These are phyloP conservation scores for Pythium sukuiense DNA, from an alignment of 352 stramenopile genomes.

Conservation along the genomic window DNA sequence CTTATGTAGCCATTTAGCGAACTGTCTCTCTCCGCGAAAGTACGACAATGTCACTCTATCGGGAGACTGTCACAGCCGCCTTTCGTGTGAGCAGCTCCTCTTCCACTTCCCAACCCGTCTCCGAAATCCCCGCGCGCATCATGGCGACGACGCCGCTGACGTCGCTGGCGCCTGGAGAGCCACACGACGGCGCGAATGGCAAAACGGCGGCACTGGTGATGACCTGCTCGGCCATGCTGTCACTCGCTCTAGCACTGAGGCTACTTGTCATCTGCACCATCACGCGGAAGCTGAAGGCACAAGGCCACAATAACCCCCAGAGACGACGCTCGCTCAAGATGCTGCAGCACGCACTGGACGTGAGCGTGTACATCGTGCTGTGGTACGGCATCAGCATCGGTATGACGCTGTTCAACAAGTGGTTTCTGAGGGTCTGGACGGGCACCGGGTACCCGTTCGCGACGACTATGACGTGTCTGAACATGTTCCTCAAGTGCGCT, in stretches of 20 bases:
- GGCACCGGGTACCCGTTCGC: slow-evolving; percentile 70
- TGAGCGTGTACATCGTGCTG: slow-evolving; percentile 69
- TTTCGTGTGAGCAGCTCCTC: not conserved
- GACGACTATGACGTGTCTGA: slow-evolving; percentile 77
- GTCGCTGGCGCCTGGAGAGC: slow-evolving; percentile 6
- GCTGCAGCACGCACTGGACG: slow-evolving; percentile 56
- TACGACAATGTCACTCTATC: slow-evolving; percentile 1
- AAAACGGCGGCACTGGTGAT: slow-evolving; percentile 54
- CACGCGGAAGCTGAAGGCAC: slow-evolving; percentile 25
- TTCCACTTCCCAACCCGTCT: not conserved
- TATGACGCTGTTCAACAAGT: slow-evolving; percentile 88
- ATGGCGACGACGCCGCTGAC: slow-evolving; percentile 7
- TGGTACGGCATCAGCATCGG: slow-evolving; percentile 86
- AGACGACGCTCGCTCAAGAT: slow-evolving; percentile 25
- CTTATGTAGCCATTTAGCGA: no score
- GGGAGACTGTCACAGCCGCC: not conserved
- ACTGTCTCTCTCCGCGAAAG: not conserved
- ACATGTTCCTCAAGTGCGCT: slow-evolving; percentile 80
- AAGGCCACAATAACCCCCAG: slow-evolving; percentile 1
- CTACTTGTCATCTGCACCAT: slow-evolving; percentile 38
- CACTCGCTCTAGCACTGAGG: slow-evolving; percentile 45
- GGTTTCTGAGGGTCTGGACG: slow-evolving; percentile 75
- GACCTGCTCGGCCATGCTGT: slow-evolving; percentile 66
- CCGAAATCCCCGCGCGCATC: not conserved
- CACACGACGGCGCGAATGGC: slow-evolving; percentile 22